Evolutionary conservation across 1,284 basidiomycete species (phyloP).

Genomic region (Ganoderma sinense): DNA sequence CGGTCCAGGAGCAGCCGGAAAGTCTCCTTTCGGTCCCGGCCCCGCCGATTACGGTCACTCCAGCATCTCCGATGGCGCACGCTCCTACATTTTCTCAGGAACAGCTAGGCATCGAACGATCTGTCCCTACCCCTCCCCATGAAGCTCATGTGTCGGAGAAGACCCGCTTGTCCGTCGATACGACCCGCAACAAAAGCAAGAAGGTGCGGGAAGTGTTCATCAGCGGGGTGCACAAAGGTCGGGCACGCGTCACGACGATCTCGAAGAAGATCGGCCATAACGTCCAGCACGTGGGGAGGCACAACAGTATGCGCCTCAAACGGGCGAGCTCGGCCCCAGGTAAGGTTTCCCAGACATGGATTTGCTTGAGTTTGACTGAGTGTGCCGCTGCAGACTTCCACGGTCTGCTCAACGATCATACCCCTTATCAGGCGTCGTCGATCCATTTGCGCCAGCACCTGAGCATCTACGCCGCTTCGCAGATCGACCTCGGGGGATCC

Average conservation of each 20-base stretch:
- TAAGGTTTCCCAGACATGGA: conserved; percentile 36
- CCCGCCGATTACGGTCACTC: conserved; percentile 49
- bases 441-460: conserved; percentile 81
- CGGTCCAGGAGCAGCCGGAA: conserved; percentile 26
- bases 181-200: conserved; percentile 52
- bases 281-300: conserved; percentile 68
- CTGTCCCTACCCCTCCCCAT: conserved; percentile 11
- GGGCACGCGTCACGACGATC: conserved; percentile 75
- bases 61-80: conserved; percentile 48
- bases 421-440: conserved; percentile 84
- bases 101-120: conserved; percentile 18
- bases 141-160: conserved; percentile 23
- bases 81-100: conserved; percentile 26
- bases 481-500: conserved; percentile 35
- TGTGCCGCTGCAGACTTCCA: conserved; percentile 62
- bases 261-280: conserved; percentile 79
- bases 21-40: conserved; percentile 9
- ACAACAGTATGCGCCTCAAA: conserved; percentile 55
- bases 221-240: conserved; percentile 74
- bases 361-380: background rate
- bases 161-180: conserved; percentile 36
- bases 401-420: conserved; percentile 58
- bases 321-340: conserved; percentile 72
- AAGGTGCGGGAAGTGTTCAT: conserved; percentile 79
- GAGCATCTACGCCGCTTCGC: conserved; percentile 49